Evolutionary conservation across 768 basidiomycete genomes (phyloP).

Genomic region (Psilocybe cubensis): DNA sequence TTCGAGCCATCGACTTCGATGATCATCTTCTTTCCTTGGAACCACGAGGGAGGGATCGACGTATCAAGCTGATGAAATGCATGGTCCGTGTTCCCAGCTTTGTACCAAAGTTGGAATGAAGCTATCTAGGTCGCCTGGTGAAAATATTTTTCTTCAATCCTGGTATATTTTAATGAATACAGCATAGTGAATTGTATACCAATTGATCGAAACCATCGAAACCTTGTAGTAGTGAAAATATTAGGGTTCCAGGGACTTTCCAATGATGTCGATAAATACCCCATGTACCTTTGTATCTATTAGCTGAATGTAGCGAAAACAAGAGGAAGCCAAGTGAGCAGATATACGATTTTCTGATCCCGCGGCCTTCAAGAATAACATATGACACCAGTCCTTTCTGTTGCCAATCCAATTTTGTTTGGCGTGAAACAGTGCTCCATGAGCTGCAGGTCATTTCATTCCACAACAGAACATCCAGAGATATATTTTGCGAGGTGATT

Average conservation of each 20-base stretch:
- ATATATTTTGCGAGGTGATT: constrained; percentile 45
- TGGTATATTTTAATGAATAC: no score
- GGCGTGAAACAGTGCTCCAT: constrained; percentile 2
- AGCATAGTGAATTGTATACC: no score
- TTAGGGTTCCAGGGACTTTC: constrained; percentile 23
- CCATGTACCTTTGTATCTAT: constrained; percentile 27
- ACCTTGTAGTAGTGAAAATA: no score
- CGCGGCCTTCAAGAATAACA: not conserved
- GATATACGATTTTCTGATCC: constrained; percentile 7
- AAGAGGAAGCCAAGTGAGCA: constrained; percentile 22
- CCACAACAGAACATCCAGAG: constrained; percentile 52
- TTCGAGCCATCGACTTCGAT: constrained; percentile 12
- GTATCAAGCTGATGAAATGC: no score
- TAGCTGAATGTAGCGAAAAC: constrained; percentile 33
- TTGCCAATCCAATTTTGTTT: constrained; percentile 32
- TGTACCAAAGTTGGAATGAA: no score
- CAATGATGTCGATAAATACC: constrained; percentile 23
- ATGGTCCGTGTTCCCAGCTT: no score
- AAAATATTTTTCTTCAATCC: no score
- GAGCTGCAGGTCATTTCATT: constrained; percentile 44
- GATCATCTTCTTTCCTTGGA: no score
- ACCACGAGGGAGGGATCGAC: no score
- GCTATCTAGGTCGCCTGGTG: no score
- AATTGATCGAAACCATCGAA: no score
- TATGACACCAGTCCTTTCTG: constrained; percentile 25